Evolutionary conservation across 768 basidiomycete species (phyloP).

Genomic region (Nidula microcarpa): DNA sequence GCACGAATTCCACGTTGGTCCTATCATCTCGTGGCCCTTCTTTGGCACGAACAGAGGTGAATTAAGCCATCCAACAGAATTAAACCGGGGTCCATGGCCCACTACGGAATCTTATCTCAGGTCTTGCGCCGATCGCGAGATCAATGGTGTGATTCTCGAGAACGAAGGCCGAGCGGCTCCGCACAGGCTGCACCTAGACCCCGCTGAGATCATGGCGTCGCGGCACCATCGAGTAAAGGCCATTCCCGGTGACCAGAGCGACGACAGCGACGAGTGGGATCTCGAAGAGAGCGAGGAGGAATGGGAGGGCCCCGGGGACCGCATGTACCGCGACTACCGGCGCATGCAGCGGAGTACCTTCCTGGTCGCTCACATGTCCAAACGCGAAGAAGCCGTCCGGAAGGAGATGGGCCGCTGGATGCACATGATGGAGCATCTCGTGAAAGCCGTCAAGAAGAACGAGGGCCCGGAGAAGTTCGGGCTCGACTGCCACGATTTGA

Average conservation of each 20-base stretch:
- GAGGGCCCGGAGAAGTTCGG: conserved; percentile 61
- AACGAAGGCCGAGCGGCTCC: conserved; percentile 75
- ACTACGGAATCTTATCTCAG: conserved; percentile 55
- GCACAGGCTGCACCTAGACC: conserved; percentile 77
- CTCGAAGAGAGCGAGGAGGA: conserved; percentile 78
- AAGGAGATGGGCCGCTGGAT: conserved; percentile 74
- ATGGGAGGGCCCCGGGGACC: conserved; percentile 74
- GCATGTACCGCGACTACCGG: conserved; percentile 81
- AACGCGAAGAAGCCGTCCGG: conserved; percentile 60
- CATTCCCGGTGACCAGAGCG: conserved; percentile 70
- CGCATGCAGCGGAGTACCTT: conserved; percentile 80
- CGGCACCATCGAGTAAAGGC: conserved; percentile 66
- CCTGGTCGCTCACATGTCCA: conserved; percentile 63
- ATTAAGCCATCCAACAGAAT: conserved; percentile 59
- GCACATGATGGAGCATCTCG: conserved; percentile 60
- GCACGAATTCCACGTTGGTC: conserved; percentile 60
- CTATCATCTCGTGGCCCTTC: conserved; percentile 89
- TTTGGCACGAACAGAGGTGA: conserved; percentile 83
- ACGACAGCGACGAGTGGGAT: conserved; percentile 78
- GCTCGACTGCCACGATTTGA: conserved; percentile 83
- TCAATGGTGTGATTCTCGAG: conserved; percentile 69
- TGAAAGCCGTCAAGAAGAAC: conserved; percentile 22
- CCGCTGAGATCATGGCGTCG: conserved; percentile 69
- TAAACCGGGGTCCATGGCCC: conserved; percentile 80
- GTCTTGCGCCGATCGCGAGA: conserved; percentile 71